Evolutionary conservation across 2,329 filamentous ascomycete genomes (phyloP), one percentile per base, ranked within the genome.

Genomic region (Exserohilum turcica): DNA sequence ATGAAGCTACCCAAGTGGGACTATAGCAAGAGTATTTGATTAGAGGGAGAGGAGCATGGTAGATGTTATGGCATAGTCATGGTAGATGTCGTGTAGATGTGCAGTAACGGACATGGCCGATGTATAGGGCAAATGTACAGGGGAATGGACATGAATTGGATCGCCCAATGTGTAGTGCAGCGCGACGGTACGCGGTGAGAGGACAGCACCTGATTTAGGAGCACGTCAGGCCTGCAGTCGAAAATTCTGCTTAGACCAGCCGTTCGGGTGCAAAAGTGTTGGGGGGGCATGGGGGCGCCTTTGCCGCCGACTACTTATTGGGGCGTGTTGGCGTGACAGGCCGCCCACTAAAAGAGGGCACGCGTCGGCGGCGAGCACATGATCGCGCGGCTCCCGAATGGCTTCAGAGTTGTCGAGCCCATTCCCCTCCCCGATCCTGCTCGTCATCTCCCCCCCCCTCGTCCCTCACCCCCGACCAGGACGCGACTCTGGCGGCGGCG

Each of bases 1-100:
- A 96, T 96, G 91, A 92, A 92, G 86, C 82, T 92, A 61, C 81
- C 83, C 66, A 84, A 79, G 59, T 91, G 88, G 86, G 72, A 74
- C 48, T 74, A 70, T 43, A 52, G 48, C n/a, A 54, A 51, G 37
- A 47, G 42, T 13, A 21, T 31, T 24, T 24, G 21, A 24, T 4
- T 24, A n/a, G n/a, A n/a, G n/a, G n/a, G n/a, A n/a, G n/a, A n/a
- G n/a, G n/a, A n/a, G n/a, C n/a, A n/a, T n/a, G n/a, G 42, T 43
- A 49, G 18, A 44, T 59, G 50, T 3, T 16, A 7, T n/a, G 8
- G 16, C 8, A 33, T 13, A 29, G 5, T 12, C 6, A 10, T 16
- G 12, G 21, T 7, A 24, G 21, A 24, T 24, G 21, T 5, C 4
- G 21, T 4, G 21, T 24, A 24, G 21, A 24, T 5, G 7, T 24